Percentiles rank a stretch among this genome's conserved stretches.
Conservation (phyloP, 2,329 filamentous ascomycete species). For the Rhinocladiella similis region DNA sequence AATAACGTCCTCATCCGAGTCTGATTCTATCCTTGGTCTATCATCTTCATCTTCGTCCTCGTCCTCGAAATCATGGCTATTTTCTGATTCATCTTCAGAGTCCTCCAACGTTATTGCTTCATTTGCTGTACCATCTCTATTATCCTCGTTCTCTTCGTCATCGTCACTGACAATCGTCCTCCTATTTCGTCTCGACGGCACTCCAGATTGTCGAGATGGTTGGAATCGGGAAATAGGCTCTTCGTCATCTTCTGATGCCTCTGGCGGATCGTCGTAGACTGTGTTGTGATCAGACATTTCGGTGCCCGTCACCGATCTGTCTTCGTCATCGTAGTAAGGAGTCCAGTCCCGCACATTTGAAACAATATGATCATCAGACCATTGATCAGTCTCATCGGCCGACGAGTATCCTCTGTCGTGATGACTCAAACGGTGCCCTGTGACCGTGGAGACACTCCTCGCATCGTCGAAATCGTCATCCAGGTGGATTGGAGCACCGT, state of each 20-base stretch:
- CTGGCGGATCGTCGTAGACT: slow-evolving; percentile 19
- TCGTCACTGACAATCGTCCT: slow-evolving; percentile 23
- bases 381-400: not conserved
- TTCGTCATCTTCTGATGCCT: slow-evolving; percentile 9
- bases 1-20: slow-evolving; percentile 21
- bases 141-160: slow-evolving; percentile 20
- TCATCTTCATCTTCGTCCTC: slow-evolving; percentile 6
- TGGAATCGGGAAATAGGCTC: not conserved
- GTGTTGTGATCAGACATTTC: slow-evolving; percentile 1
- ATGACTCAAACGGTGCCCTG: not conserved
- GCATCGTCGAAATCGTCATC: slow-evolving; percentile 21
- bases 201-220: too few relatives aligned
- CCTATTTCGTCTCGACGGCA: not conserved
- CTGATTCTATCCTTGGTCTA: not conserved
- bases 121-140: not conserved
- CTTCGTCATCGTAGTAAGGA: slow-evolving; percentile 1
- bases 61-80: slow-evolving; percentile 1
- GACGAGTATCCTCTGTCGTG: not conserved
- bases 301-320: not conserved
- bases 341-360: not conserved
- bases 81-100: not conserved
- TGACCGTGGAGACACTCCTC: slow-evolving; percentile 18
- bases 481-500: slow-evolving; percentile 6
- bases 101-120: not conserved
- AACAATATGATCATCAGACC: not conserved